Evolutionary conservation across 23 red algal species (phyloP), one percentile per base, ranked within the genome.

Genomic region (Gracilaria caudata): DNA sequence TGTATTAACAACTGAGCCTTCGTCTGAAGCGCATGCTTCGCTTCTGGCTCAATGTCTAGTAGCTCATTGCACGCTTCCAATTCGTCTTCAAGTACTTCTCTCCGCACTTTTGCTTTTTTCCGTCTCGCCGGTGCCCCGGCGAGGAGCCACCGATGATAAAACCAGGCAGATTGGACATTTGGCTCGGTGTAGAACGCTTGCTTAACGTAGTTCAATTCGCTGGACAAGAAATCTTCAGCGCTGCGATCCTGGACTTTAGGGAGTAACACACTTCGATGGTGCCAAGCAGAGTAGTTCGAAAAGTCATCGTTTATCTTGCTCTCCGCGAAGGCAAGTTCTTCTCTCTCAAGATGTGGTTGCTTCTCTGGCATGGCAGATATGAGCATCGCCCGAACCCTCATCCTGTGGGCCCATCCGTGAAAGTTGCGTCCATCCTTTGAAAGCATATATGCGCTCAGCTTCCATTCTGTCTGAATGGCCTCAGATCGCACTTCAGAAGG

Each of bases 141-240:
- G n/a, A 98, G 59, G 17, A 94, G 77, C 96, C 96, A 98, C n/a
- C 92, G 92, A 64, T 92, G 91, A 79, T 98, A 98, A 71, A 98
- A 95, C 96, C 96, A 98, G 0, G 89, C 96, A 64, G 84, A 91
- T 38, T 98, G 92, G 25, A 92, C 88, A 71, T 95, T 87, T 17
- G 96, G 96, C 68, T 98, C 96, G 7, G 96, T 98, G 36, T 88
- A 98, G n/a, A 98, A 85, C 55, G 92, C 96, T 55, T 98, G 72
- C 45, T 84, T 85, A 3, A 98, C 89, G 41, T 87, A 83, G 17
- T 95, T 76, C 33, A 98, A 57, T 75, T 98, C 96, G 45, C 89
- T 75, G 1, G 68, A 39, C 51, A 83, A 43, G 53, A 94, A 80
- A 11, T 26, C 49, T 39, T 60, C 73, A 77, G 78, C 53, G 13